phyloP scores from a whole-genome alignment of 1,284 basidiomycete species.

The Schizophyllum commune region DNA sequence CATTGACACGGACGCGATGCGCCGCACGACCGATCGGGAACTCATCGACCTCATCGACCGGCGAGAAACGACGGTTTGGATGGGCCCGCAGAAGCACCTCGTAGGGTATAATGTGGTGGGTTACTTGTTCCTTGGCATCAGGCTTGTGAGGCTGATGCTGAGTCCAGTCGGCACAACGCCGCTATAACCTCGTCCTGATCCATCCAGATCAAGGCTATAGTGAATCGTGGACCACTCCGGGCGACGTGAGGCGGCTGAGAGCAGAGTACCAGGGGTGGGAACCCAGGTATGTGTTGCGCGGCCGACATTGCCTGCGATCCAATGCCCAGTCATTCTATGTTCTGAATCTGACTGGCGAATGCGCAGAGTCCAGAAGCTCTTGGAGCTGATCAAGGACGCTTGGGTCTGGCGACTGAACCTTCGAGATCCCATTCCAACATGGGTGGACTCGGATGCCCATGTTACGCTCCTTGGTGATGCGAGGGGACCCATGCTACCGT shows the following conservation, averaged over 20 bases:
- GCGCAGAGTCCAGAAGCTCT: conserved; percentile 38
- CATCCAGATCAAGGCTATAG: conserved; percentile 34
- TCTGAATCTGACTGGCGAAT: conserved; percentile 4
- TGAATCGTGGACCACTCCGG: conserved; percentile 34
- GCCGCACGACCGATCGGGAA: conserved; percentile 35
- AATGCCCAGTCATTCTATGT: neutral
- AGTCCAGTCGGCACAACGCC: conserved; percentile 29
- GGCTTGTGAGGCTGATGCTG: conserved; percentile 22
- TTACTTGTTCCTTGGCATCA: conserved; percentile 14
- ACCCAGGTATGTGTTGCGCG: conserved; percentile 26
- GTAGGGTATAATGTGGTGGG: conserved; percentile 36
- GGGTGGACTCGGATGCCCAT: conserved; percentile 41
- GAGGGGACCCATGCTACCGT: conserved; percentile 54
- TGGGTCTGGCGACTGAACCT: conserved; percentile 46
- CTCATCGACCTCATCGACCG: conserved; percentile 31
- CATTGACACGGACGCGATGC: conserved; percentile 37
- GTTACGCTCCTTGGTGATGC: conserved; percentile 49
- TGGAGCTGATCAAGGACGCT: conserved; percentile 37
- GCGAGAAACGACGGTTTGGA: conserved; percentile 34
- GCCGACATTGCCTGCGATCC: neutral
- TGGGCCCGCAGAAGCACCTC: conserved; percentile 37
- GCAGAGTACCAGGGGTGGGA: conserved; percentile 40
- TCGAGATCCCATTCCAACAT: conserved; percentile 32
- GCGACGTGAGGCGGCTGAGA: conserved; percentile 34
- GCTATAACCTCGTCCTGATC: conserved; percentile 43